Conservation (phyloP, 2,329 filamentous ascomycete species). For the Chaetomiaceae sp. region DNA sequence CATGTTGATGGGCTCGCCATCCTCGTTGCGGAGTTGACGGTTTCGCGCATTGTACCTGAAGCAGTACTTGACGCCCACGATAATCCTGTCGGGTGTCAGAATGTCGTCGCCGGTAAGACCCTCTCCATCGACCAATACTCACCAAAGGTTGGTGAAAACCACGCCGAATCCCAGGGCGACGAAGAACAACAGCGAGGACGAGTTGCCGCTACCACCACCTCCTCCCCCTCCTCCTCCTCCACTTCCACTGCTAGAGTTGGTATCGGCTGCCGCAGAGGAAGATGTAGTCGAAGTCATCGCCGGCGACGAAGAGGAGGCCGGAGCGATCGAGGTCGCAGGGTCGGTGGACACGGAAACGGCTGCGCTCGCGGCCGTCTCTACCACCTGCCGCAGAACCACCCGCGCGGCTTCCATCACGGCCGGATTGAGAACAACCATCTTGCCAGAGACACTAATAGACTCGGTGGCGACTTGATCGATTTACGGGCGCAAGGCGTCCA, state of each 20-base stretch:
- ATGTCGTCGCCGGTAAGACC: not conserved
- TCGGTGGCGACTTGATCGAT: conserved; percentile 18
- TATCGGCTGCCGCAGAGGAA: conserved; percentile 7
- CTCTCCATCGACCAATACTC: conserved; percentile 35
- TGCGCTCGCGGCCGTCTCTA: conserved; percentile 6
- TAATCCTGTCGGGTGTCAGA: conserved; percentile 65
- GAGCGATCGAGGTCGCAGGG: not conserved
- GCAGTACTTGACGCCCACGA: conserved; percentile 98
- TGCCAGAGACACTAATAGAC: conserved; percentile 13
- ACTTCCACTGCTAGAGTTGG: conserved; percentile 21
- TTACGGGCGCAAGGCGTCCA: conserved; percentile 22
- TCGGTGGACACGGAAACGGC: not conserved
- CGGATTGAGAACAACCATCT: conserved; percentile 28
- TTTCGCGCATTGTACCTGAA: conserved; percentile 97
- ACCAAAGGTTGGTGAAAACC: conserved; percentile 98
- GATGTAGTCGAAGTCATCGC: conserved; percentile 8
- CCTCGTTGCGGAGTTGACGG: conserved; percentile 71
- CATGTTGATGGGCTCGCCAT: conserved; percentile 84
- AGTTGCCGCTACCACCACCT: conserved; percentile 34
- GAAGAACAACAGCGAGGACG: conserved; percentile 80
- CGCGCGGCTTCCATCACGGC: conserved; percentile 27
- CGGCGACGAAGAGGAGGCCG: not conserved
- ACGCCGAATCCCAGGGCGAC: conserved; percentile 95
- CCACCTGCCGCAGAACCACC: conserved; percentile 27
- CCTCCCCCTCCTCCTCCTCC: conserved; percentile 24